Base-by-base conservation (phyloP, 192 early-diverging fungal genomes). In the Chytriomyces hyalinus region DNA sequence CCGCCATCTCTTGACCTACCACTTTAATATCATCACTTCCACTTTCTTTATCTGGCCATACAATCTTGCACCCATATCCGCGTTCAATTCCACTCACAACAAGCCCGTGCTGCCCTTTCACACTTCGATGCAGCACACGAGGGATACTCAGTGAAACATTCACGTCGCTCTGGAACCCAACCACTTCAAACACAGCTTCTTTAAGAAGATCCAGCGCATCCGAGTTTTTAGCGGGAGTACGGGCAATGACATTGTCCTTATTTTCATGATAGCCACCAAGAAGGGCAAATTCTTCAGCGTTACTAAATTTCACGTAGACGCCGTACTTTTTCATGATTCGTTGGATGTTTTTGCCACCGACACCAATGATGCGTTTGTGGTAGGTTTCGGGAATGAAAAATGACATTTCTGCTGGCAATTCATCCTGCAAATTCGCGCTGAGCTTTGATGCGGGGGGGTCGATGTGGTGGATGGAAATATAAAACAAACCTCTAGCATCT, bases 321-420 rank as follows among this genome's bases (percentile, higher is more conserved):
- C 93, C 94, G 70, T 87, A 92, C 69, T 93, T 92, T 59, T 95
- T 95, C 94, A 95, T 95, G 75, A 95, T 95, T 47, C 92, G 85
- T 67, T 95, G 94, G 57, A 95, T 94, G 80, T 95, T 95, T 62
- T 93, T 94, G 70, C 94, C 94, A 6, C 92, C 92, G 15, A 94
- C 93, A 6, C 94, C 94, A 69, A 95, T 95, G 72, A 95, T 95
- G 10, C 94, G 87, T 80, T 95, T 95, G 83, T 95, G 94, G 75
- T 87, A 92, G 1, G 89, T 80, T 70, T 95, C 93, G 44, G 93
- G 93, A 5, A 95, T 89, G 80, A 90, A 91, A 68, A 95, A 95
- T 8, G 91, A 92, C 60, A 93, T 92, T 65, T 95, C 94, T 8
- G 93, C 94, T 3, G 94, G 94, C n/a, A 95, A 72, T 80, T 95